Evolutionary conservation across 306 rosid species (phyloP), one percentile per base, ranked within the genome.

Genomic region (Vigna reflexopilosa): DNA sequence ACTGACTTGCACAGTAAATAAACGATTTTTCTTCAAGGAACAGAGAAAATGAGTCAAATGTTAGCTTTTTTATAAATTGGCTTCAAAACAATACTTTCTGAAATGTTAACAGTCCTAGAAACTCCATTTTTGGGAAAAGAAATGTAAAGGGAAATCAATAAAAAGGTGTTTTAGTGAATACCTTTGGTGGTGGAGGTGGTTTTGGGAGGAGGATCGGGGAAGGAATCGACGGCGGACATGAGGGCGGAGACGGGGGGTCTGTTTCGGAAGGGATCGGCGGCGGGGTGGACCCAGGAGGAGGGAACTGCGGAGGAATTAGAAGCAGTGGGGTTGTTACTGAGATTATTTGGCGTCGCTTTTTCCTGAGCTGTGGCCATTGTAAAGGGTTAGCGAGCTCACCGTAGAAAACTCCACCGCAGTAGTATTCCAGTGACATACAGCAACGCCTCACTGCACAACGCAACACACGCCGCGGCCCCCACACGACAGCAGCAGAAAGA

Each of bases 321-420:
- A 80, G 47, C 12, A 30, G 66, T 34, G 61, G 81, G 12, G 36
- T 57, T 52, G 66, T 69, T 45, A 45, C 15, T 3, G 50, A 45
- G 50, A 45, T 45, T 11, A 12, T 45, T 12, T 65, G 87, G 94
- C 97, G 94, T 86, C 94, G 92, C 50, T 85, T 91, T 91, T 89
- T 89, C 88, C 97, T 83, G 91, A 91, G 87, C 75, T 91, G 94
- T 30, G 94, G 97, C 97, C 97, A 91, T 91, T 91, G 97, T 28
- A 84, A 77, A 73, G 97, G 97, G 80, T 91, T 91, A 56, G 85
- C 89, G 20, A 91, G 89, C 83, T 89, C 90, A 81, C 83, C 88
- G 89, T 66, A 73, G 86, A 75, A 87, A 74, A 83, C 78, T 16
- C 74, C 91, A 83, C 84, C 83, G 91, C 79, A 45, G 50, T 45